phyloP scores from a whole-genome alignment of 768 basidiomycete genomes.

The Rhodotorula kratochvilovae region DNA sequence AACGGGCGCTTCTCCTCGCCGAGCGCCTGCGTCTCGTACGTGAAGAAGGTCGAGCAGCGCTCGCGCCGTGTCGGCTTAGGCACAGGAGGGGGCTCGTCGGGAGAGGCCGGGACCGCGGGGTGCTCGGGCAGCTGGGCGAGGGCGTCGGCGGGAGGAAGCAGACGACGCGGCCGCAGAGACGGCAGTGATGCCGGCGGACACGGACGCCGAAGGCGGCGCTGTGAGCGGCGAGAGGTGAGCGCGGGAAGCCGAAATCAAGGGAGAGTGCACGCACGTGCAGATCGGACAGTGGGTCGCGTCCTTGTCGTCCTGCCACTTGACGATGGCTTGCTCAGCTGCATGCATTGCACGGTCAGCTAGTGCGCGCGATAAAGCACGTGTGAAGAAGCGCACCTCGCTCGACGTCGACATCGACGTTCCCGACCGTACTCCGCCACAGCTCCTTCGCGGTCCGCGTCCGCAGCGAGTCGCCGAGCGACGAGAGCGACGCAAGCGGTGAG shows the following conservation, averaged over 20 bases:
- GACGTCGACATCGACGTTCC: constrained; percentile 59
- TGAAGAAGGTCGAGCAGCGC: constrained; percentile 73
- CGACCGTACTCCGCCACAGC: constrained; percentile 63
- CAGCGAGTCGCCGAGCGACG: constrained; percentile 58
- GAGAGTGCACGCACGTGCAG: constrained; percentile 52
- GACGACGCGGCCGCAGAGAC: constrained; percentile 84
- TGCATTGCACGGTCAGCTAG: not conserved
- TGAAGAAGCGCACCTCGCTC: constrained; percentile 55
- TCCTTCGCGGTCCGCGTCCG: constrained; percentile 63
- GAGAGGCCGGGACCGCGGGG: not conserved
- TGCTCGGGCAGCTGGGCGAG: constrained; percentile 43
- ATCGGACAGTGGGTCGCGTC: constrained; percentile 73
- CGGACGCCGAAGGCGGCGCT: constrained; percentile 74
- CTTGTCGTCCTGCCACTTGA: constrained; percentile 88
- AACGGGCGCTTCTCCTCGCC: not conserved
- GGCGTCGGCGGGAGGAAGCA: constrained; percentile 79
- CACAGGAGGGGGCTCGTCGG: not conserved
- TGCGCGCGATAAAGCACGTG: constrained; percentile 1
- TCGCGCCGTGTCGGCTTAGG: constrained; percentile 56
- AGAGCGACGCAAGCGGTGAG: constrained; percentile 62
- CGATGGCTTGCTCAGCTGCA: constrained; percentile 85
- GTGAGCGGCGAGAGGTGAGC: not conserved
- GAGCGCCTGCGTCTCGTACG: constrained; percentile 70
- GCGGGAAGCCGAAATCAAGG: constrained; percentile 11
- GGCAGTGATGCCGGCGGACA: constrained; percentile 93